Evolutionary conservation across 352 stramenopile species (phyloP).

Genomic region (Globisporangium paddicum): DNA sequence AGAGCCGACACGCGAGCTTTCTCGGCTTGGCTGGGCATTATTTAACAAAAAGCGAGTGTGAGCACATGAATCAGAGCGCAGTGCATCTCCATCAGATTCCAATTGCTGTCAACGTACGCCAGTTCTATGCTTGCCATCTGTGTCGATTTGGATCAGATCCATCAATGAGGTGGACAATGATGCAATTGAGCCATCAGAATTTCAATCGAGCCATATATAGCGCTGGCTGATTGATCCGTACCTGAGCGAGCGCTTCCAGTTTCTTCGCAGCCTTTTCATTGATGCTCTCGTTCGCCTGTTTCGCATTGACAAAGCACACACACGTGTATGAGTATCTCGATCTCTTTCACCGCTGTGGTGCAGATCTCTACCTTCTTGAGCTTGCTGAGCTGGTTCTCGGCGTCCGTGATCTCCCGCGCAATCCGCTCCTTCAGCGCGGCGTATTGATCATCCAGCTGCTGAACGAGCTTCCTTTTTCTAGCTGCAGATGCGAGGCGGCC

Average conservation of each 20-base stretch:
- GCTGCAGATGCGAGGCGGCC: conserved; percentile 3
- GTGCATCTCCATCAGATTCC: conserved; percentile 4
- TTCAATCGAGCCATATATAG: neutral
- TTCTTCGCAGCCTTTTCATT: conserved; percentile 22
- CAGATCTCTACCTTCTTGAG: conserved; percentile 17
- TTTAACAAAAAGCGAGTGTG: neutral
- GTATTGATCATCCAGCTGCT: conserved; percentile 23
- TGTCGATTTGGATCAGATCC: neutral
- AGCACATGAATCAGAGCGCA: neutral
- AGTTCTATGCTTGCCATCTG: conserved; percentile 25
- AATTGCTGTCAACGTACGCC: conserved; percentile 10
- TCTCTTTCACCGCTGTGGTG: neutral
- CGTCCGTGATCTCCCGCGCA: conserved; percentile 17
- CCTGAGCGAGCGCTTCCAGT: conserved; percentile 17
- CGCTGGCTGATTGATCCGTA: conserved; percentile 2
- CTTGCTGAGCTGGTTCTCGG: conserved; percentile 18
- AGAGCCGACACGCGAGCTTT: conserved; percentile 13
- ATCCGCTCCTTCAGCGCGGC: conserved; percentile 20
- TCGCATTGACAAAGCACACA: neutral
- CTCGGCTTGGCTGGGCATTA: conserved; percentile 16
- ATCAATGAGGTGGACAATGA: neutral
- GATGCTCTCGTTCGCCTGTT: conserved; percentile 24
- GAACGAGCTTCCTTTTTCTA: conserved; percentile 16
- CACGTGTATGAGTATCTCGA: conserved; percentile 5
- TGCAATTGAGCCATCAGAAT: neutral